Percentiles rank a stretch among this genome's conserved stretches.
Conservation (phyloP, 495 filamentous ascomycete species). For the Hypoxylon fragiforme region DNA sequence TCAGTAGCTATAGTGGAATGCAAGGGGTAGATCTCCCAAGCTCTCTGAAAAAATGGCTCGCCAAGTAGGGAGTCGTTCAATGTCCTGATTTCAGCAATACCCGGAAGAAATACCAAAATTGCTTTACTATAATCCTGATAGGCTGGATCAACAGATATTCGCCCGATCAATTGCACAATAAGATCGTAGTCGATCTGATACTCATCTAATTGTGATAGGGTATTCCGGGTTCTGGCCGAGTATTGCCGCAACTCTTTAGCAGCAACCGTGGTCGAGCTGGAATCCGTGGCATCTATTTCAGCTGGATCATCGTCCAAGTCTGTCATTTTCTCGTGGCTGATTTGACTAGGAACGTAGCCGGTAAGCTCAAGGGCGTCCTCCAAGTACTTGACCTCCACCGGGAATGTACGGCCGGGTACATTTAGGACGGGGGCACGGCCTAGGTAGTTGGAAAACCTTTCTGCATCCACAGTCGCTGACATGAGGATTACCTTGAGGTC, state of each 20-base stretch:
- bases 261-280: conserved; percentile 51
- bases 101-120: conserved; percentile 90
- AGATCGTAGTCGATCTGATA: conserved; percentile 85
- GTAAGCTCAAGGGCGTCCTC: conserved; percentile 90
- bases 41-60: conserved; percentile 65
- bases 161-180: conserved; percentile 71
- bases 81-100: conserved; percentile 88
- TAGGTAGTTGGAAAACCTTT: conserved; percentile 86
- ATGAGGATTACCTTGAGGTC: conserved; percentile 84
- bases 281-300: conserved; percentile 49
- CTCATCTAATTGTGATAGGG: conserved; percentile 76
- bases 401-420: conserved; percentile 91
- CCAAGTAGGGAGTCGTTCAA: conserved; percentile 79
- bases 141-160: conserved; percentile 66
- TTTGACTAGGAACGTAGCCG: conserved; percentile 63
- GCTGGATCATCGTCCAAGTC: conserved; percentile 61
- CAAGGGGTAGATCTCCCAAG: conserved; percentile 81
- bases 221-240: conserved; percentile 70
- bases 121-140: conserved; percentile 80
- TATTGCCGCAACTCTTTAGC: conserved; percentile 66
- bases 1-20: conserved; percentile 96
- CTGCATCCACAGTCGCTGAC: conserved; percentile 94
- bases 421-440: conserved; percentile 80
- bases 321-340: conserved; percentile 47
- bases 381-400: conserved; percentile 81